Evolutionary conservation across 352 stramenopile genomes (phyloP).

Genomic region (Globisporangium cystogenes): DNA sequence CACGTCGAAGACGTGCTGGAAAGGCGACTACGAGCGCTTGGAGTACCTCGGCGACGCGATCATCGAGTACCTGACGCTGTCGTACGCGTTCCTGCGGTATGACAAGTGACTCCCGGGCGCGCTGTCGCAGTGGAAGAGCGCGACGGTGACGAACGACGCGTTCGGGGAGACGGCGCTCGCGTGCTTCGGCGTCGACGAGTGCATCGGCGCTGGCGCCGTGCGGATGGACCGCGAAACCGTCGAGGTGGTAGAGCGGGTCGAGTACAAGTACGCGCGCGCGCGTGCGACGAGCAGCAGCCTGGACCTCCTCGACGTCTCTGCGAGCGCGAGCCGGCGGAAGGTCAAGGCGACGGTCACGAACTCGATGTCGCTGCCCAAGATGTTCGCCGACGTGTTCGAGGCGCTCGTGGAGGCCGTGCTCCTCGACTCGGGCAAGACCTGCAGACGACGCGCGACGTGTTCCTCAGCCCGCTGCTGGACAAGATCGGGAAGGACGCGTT

Average conservation of each 20-base stretch:
- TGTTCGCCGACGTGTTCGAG: slow-evolving; percentile 87
- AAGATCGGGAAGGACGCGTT: slow-evolving; percentile 69
- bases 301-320: slow-evolving; percentile 3
- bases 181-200: slow-evolving; percentile 81
- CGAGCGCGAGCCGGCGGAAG: slow-evolving; percentile 2
- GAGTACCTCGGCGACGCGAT: slow-evolving; percentile 88
- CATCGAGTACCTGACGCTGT: slow-evolving; percentile 87
- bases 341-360: slow-evolving; percentile 22
- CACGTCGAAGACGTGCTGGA: slow-evolving; percentile 51
- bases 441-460: slow-evolving; percentile 70
- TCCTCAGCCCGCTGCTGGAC: slow-evolving; percentile 69
- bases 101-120: slow-evolving; percentile 71
- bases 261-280: slow-evolving; percentile 33
- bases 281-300: background rate
- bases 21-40: slow-evolving; percentile 84
- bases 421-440: slow-evolving; percentile 74
- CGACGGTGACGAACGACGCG: slow-evolving; percentile 82
- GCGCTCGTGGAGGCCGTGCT: slow-evolving; percentile 83
- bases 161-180: slow-evolving; percentile 74
- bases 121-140: slow-evolving; percentile 79
- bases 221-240: slow-evolving; percentile 65
- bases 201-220: slow-evolving; percentile 59
- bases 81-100: slow-evolving; percentile 72
- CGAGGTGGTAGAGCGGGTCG: slow-evolving; percentile 34
- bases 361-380: slow-evolving; percentile 61